Conservation (phyloP, 1,284 basidiomycete species). For the Coniophora puteana region DNA sequence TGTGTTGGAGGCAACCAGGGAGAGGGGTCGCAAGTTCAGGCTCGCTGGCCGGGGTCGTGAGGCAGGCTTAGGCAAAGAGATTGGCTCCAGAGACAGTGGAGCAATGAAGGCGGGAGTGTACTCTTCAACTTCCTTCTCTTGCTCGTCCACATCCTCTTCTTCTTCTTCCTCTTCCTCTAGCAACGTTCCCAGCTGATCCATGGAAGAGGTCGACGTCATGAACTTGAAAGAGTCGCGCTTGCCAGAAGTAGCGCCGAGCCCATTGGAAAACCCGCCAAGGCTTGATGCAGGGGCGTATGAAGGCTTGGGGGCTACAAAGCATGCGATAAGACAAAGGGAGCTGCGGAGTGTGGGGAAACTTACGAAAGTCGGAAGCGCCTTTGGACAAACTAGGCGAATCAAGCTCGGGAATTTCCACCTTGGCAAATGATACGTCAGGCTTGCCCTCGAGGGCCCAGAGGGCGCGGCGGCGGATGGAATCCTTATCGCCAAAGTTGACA, state of each 20-base stretch:
- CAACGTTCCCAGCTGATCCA: conserved; percentile 72
- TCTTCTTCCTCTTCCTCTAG: conserved; percentile 82
- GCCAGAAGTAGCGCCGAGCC: conserved; percentile 39
- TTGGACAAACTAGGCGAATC: conserved; percentile 51
- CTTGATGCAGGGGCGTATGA: conserved; percentile 48
- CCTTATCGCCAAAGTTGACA: conserved; percentile 66
- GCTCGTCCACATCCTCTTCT: conserved; percentile 39
- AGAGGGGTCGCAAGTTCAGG: conserved; percentile 67
- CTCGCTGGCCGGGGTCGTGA: conserved; percentile 57
- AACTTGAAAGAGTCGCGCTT: conserved; percentile 80
- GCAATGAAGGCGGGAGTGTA: conserved; percentile 9
- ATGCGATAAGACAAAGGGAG: not conserved
- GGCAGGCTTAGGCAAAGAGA: conserved; percentile 30
- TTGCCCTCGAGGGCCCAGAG: conserved; percentile 79
- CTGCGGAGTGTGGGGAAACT: conserved; percentile 23
- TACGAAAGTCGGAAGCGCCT: conserved; percentile 61
- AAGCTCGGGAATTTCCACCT: conserved; percentile 79
- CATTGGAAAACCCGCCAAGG: conserved; percentile 30
- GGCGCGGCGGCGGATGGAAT: conserved; percentile 73
- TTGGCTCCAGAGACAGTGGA: conserved; percentile 14
- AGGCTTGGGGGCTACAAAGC: conserved; percentile 41
- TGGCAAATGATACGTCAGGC: conserved; percentile 58
- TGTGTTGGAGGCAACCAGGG: conserved; percentile 52
- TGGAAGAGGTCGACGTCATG: conserved; percentile 54
- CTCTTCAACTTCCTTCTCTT: conserved; percentile 10